Evolutionary conservation across 2,329 filamentous ascomycete species (phyloP).

Genomic region (Leptographium flavum): DNA sequence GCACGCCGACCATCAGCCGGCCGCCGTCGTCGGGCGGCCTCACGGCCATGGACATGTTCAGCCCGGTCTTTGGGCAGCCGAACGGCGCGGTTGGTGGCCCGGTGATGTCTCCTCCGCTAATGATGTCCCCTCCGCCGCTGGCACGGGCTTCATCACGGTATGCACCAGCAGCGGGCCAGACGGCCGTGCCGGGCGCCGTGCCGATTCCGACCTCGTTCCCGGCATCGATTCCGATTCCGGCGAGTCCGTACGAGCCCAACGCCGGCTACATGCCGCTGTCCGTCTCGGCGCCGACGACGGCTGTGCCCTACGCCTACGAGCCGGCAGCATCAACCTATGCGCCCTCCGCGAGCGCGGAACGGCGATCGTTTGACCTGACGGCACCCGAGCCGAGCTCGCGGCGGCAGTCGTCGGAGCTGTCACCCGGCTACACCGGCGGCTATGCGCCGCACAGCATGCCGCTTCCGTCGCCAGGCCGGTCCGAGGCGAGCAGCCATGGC

Average conservation of each 20-base stretch:
- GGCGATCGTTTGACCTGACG: constrained; percentile 4
- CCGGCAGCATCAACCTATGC: constrained; percentile 2
- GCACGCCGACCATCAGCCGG: constrained; percentile 60
- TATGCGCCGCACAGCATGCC: constrained; percentile 20
- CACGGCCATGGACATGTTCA: constrained; percentile 60
- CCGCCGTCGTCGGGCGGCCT: constrained; percentile 52
- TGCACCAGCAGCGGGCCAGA: constrained; percentile 14
- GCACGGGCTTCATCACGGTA: constrained; percentile 37
- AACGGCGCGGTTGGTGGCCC: constrained; percentile 19
- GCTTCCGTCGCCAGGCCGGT: constrained; percentile 18
- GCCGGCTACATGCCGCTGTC: constrained; percentile 14
- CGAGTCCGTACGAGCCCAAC: constrained; percentile 16
- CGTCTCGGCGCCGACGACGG: neutral
- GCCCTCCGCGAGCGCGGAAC: constrained; percentile 3
- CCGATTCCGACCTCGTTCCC: no score
- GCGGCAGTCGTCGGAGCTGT: constrained; percentile 27
- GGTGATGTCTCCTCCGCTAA: constrained; percentile 10
- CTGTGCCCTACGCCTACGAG: constrained; percentile 13
- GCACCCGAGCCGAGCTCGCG: constrained; percentile 8
- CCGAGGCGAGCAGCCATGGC: constrained; percentile 10
- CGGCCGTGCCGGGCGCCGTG: constrained; percentile 15
- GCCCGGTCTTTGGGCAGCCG: constrained; percentile 26
- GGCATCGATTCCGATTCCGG: no score
- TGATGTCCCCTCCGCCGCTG: constrained; percentile 17
- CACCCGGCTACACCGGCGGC: constrained; percentile 17